A percentile compares a stretch with the other conserved stretches of the same genome.
Conservation (phyloP, 1,284 basidiomycete genomes). For the Leccinum pachyderme region DNA sequence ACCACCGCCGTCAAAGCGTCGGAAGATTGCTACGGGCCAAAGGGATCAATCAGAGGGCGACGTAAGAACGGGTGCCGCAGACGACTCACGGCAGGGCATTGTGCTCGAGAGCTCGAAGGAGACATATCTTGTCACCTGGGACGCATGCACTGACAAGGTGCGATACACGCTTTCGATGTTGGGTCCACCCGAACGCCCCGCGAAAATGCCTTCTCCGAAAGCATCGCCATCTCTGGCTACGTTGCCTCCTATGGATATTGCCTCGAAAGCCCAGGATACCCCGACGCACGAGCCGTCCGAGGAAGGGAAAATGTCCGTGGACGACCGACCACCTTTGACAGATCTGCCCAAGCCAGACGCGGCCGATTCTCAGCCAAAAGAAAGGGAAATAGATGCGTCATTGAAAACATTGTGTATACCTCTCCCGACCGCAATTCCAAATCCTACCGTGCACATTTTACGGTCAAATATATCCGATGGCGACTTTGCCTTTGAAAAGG, state of each 20-base stretch:
- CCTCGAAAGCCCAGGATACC: slow-evolving; percentile 6
- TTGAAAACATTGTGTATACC: slow-evolving; percentile 1
- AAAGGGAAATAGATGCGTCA: background rate
- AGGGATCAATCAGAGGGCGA: slow-evolving; percentile 13
- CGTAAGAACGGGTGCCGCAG: slow-evolving; percentile 10
- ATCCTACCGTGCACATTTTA: slow-evolving; percentile 14
- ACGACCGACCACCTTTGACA: background rate
- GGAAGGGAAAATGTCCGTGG: background rate
- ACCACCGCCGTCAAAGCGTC: slow-evolving; percentile 26
- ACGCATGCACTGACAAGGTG: slow-evolving; percentile 5
- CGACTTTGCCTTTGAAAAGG: slow-evolving; percentile 25
- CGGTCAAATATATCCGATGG: slow-evolving; percentile 19
- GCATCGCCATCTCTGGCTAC: background rate
- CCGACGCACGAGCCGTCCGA: background rate
- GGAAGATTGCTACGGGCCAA: slow-evolving; percentile 13
- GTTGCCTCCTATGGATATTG: background rate
- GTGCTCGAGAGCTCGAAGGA: slow-evolving; percentile 26
- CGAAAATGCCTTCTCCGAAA: background rate
- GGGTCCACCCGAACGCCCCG: background rate
- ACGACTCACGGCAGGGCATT: slow-evolving; percentile 15
- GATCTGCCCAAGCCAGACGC: slow-evolving; percentile 5
- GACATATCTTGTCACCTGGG: slow-evolving; percentile 21
- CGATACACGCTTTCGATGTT: slow-evolving; percentile 23
- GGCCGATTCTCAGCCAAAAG: background rate
- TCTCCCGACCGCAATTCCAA: background rate